Evolutionary conservation across 768 basidiomycete species (phyloP).

Genomic region (Collybia sp.): DNA sequence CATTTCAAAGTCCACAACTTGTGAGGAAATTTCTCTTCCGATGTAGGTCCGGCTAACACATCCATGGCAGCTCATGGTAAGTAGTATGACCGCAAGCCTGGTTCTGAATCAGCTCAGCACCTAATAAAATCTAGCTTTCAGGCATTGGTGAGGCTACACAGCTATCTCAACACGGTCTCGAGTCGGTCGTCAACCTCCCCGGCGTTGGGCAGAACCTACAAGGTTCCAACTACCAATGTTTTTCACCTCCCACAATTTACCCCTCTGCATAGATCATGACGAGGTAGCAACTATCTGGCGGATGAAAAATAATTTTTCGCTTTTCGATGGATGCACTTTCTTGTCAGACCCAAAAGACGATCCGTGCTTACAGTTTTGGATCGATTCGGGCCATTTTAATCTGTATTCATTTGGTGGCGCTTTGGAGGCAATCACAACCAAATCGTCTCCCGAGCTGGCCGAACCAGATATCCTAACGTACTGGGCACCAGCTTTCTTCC

Average conservation of each 20-base stretch:
- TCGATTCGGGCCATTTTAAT: conserved; percentile 15
- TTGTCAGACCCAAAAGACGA: conserved; percentile 19
- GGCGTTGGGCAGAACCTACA: conserved; percentile 20
- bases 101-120: not conserved
- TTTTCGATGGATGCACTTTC: conserved; percentile 20
- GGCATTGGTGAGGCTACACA: too few relatives aligned
- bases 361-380: conserved; percentile 23
- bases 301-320: conserved; percentile 20
- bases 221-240: conserved; percentile 12
- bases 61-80: conserved; percentile 16
- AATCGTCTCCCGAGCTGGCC: conserved; percentile 14
- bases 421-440: conserved; percentile 15
- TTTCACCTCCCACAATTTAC: not conserved
- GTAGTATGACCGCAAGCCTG: not conserved
- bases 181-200: too few relatives aligned
- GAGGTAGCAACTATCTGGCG: conserved; percentile 24
- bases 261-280: conserved; percentile 20
- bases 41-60: not conserved
- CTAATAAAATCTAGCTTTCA: conserved; percentile 11
- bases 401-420: conserved; percentile 20
- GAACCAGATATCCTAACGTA: conserved; percentile 24
- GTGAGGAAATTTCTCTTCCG: conserved; percentile 7
- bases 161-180: too few relatives aligned
- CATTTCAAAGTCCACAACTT: conserved; percentile 23
- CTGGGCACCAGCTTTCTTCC: conserved; percentile 18